phyloP scores from a whole-genome alignment of 2,329 filamentous ascomycete species.

The Iodosphaeria phyllophila region DNA sequence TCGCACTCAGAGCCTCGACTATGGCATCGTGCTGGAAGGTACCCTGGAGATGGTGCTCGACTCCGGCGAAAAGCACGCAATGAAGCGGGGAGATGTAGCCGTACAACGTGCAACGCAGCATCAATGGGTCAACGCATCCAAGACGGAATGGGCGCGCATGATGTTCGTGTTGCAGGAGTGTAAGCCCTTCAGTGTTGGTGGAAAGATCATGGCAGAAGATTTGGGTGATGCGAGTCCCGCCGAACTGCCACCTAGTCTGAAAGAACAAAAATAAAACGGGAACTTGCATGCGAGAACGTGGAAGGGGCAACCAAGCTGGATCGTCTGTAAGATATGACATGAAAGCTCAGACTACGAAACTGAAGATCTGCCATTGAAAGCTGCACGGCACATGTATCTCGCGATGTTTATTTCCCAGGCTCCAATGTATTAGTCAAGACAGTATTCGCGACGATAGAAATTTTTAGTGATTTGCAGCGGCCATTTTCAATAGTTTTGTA shows the following conservation, averaged over 20 bases:
- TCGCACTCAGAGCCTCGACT: slow-evolving; percentile 33
- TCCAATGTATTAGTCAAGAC: too few species aligned
- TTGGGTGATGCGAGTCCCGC: slow-evolving; percentile 9
- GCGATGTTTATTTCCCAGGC: too few species aligned
- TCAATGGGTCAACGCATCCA: slow-evolving; percentile 28
- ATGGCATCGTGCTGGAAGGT: slow-evolving; percentile 34
- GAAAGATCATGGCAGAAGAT: slow-evolving; percentile 11
- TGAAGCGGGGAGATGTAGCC: slow-evolving; percentile 32
- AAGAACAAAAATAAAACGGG: neutral
- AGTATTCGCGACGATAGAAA: too few species aligned
- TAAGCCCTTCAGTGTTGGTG: slow-evolving; percentile 9
- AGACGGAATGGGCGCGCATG: slow-evolving; percentile 27
- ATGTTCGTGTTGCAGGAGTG: slow-evolving; percentile 21
- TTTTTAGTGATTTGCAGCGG: too few species aligned
- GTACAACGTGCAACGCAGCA: slow-evolving; percentile 37
- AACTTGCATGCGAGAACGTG: neutral
- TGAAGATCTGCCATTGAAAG: too few species aligned
- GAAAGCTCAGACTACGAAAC: too few species aligned
- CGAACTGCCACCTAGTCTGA: slow-evolving; percentile 7
- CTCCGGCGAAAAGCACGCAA: slow-evolving; percentile 24
- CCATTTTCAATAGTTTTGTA: too few species aligned
- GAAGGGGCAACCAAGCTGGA: neutral
- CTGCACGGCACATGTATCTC: too few species aligned
- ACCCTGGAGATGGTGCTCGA: slow-evolving; percentile 31
- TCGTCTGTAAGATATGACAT: slow-evolving; percentile 1